Evolutionary conservation across 2,329 filamentous ascomycete species (phyloP), one percentile per base, ranked within the genome.

Genomic region (Pseudogymnoascus verrucosus): DNA sequence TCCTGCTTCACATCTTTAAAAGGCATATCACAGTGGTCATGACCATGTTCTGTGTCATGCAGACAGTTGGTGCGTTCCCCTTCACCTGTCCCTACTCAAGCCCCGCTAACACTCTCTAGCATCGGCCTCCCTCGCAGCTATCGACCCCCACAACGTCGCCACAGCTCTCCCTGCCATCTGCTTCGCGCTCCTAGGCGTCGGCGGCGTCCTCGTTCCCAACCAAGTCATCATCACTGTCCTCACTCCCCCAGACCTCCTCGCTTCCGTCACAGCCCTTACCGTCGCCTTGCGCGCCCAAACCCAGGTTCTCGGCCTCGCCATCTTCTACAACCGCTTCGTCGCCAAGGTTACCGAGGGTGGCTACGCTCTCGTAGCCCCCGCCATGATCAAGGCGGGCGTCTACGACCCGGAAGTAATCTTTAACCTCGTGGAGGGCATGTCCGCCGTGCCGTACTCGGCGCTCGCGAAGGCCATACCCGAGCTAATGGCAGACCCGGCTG

Each of bases 151-250:
- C 71, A 86, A 85, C 67, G 76, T 85, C 62, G 67, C 76, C 63
- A 74, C 77, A 26, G 74, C 86, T 11, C 86, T 82, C 75, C 80
- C 78, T 3, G 75, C 88, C 23, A 75, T 89, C 16, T 75, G 83
- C 11, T 70, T 89, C 2, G 84, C 84, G 1, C 81, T 83, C 3
- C 72, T 89, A 4, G 86, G 86, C 5, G 84, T 89, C 6, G 87
- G 86, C 10, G 86, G 84, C 1, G 86, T 89, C 64, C 82, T 89
- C 12, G 82, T 89, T 5, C 86, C 86, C 0, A 82, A 82, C 1
- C 85, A 83, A 1, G 85, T 88, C 68, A 85, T 89, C 62, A 82
- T 83, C 14, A 85, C 84, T 5, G 87, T 89, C 69, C 84, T 88
- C 65, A 88, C 84, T 64, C 85, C 86, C 0, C 83, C 86, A 71